Evolutionary conservation across 148 eudicot genomes (phyloP).

Genomic region (Agrostemma githago): DNA sequence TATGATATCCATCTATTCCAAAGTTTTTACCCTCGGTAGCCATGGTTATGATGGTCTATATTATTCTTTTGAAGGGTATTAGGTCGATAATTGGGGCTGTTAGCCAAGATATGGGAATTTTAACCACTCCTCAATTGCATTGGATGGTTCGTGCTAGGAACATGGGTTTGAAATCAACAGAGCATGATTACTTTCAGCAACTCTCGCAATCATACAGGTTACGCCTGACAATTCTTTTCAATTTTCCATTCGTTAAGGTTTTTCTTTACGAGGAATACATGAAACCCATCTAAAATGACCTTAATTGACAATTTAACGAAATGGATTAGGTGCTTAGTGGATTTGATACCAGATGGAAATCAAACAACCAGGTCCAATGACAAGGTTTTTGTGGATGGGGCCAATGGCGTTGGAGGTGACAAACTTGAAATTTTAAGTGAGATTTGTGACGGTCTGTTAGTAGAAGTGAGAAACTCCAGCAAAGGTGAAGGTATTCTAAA

Average conservation of each 20-base stretch:
- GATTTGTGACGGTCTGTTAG: conserved; percentile 36
- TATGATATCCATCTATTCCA: conserved; percentile 23
- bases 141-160: conserved; percentile 99
- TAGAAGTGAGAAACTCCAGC: conserved; percentile 75
- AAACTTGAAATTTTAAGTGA: conserved; percentile 62
- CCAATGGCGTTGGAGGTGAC: conserved; percentile 93
- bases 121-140: conserved; percentile 91
- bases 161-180: conserved; percentile 64
- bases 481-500: conserved; percentile 69
- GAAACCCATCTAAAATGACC: background rate
- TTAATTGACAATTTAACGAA: conserved; percentile 15
- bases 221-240: background rate
- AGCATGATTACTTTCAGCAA: conserved; percentile 63
- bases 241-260: conserved; percentile 4
- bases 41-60: conserved; percentile 11
- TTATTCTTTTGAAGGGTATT: conserved; percentile 56
- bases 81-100: conserved; percentile 55
- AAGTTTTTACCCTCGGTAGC: background rate
- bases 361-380: conserved; percentile 23
- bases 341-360: conserved; percentile 52
- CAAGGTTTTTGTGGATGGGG: conserved; percentile 77
- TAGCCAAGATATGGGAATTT: conserved; percentile 69
- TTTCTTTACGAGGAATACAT: background rate
- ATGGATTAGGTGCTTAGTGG: conserved; percentile 66
- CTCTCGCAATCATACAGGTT: conserved; percentile 23